Base-by-base conservation (phyloP, 371 early-diverging fungal species). In the Mortierella sp. region DNA sequence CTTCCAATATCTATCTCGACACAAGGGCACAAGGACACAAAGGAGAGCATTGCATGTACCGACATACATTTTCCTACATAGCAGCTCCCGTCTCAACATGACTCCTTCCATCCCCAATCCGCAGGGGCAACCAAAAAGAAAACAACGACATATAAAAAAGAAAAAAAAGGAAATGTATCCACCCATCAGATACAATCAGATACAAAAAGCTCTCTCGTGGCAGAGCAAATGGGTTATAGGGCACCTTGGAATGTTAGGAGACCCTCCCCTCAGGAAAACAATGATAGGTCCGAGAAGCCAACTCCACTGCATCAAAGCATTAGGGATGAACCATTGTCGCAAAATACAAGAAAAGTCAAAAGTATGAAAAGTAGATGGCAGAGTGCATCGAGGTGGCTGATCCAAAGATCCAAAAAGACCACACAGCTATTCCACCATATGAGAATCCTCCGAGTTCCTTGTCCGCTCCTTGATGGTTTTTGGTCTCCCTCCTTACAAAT, bases 241-340 rank as follows among this genome's bases (percentile, higher is more conserved):
- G 68, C 68, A 38, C 68, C 68, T 68, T 68, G 68, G 68, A 68
- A 68, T 68, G 68, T 68, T 38, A 41, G n/a, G 65, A 38, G 38
- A 14, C 8, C 24, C 21, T 10, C 38, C 35, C 29, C 21, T 1
- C 6, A 35, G 18, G 35, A 38, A 41, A 65, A 65, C 3, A 65
- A 38, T 1, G 8, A 65, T 65, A 21, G 38, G 65, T 21, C 35
- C 41, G 41, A 65, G 21, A 60, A 65, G 65, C 21, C 65, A 41
- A 65, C 24, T 65, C 11, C 68, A 68, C 41, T 24, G 68, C 68
- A 68, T 41, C 38, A 7, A 68, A 3, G 43, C 5, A 63, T 32
- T 16, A 63, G 35, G 63, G 68, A 68, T 41, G 68, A 35, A 7
- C 32, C 35, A 21, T 38, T 24, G 43, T 38, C 21, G 41, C 10